phyloP scores from a whole-genome alignment of 306 rosid species.

The Geum urbanum region DNA sequence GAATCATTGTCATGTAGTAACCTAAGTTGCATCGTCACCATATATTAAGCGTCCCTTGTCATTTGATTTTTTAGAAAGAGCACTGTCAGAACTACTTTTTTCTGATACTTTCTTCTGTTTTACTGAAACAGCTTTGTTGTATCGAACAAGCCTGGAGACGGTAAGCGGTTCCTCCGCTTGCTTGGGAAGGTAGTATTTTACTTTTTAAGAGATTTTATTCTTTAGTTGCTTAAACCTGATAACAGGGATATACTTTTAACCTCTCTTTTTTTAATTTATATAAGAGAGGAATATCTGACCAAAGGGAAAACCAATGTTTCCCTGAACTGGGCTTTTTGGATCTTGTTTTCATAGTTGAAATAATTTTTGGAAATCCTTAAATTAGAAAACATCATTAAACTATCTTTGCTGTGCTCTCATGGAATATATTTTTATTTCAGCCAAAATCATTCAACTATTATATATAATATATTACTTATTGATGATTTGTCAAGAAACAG shows the following conservation, averaged over 20 bases:
- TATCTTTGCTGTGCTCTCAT: no score
- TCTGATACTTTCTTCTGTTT: constrained; percentile 16
- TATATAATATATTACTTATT: no score
- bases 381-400: background rate
- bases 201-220: constrained; percentile 8
- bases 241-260: background rate
- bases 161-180: constrained; percentile 63
- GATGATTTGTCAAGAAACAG: no score
- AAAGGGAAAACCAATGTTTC: background rate
- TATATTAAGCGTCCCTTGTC: no score
- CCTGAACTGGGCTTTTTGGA: background rate
- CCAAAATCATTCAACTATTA: no score
- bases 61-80: no score
- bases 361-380: background rate
- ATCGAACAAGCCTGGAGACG: constrained; percentile 74
- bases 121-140: constrained; percentile 59
- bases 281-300: background rate
- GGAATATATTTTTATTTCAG: no score
- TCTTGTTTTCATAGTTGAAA: background rate
- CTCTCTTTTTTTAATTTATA: background rate
- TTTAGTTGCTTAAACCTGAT: constrained; percentile 10
- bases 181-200: constrained; percentile 67
- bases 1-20: background rate
- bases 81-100: background rate
- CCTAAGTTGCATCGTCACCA: background rate